These are phyloP conservation scores for Aspergillus sp. DNA, from an alignment of 2,329 filamentous ascomycete species.

Conservation along the genomic window DNA sequence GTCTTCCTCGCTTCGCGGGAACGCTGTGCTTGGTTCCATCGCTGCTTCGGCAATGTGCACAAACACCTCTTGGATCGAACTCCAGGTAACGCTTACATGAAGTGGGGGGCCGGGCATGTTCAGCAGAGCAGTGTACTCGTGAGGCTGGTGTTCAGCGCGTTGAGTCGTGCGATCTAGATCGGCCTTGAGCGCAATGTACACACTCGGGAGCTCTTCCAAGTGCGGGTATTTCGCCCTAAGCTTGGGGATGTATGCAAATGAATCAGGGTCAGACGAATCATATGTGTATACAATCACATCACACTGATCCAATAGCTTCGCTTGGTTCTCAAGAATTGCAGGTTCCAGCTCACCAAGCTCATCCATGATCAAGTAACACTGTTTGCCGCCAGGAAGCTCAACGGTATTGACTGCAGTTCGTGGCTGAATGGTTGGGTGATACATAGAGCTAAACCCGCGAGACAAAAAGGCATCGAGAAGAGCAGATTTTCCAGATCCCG, in stretches of 20 bases:
- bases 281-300: slow-evolving; percentile 95
- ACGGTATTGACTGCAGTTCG: slow-evolving; percentile 94
- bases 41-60: slow-evolving; percentile 88
- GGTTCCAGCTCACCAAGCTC: slow-evolving; percentile 95
- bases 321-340: slow-evolving; percentile 87
- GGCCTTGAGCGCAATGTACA: slow-evolving; percentile 92
- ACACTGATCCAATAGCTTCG: slow-evolving; percentile 80
- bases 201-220: slow-evolving; percentile 82
- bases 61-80: slow-evolving; percentile 90
- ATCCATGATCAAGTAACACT: slow-evolving; percentile 93
- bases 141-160: slow-evolving; percentile 83
- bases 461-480: slow-evolving; percentile 90
- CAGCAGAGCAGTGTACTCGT: slow-evolving; percentile 80
- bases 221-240: slow-evolving; percentile 77
- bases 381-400: slow-evolving; percentile 90
- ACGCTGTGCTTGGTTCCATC: slow-evolving; percentile 82
- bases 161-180: slow-evolving; percentile 98
- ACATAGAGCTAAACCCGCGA: slow-evolving; percentile 77
- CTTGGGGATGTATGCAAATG: slow-evolving; percentile 85
- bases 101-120: slow-evolving; percentile 83
- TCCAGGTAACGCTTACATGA: slow-evolving; percentile 94
- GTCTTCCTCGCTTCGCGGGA: slow-evolving; percentile 87
- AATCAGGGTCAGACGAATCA: slow-evolving; percentile 95
- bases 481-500: slow-evolving; percentile 85
- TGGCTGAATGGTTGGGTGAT: slow-evolving; percentile 93